phyloP scores from a whole-genome alignment of 2,329 filamentous ascomycete species.

The Amauroascus verrucosus region DNA sequence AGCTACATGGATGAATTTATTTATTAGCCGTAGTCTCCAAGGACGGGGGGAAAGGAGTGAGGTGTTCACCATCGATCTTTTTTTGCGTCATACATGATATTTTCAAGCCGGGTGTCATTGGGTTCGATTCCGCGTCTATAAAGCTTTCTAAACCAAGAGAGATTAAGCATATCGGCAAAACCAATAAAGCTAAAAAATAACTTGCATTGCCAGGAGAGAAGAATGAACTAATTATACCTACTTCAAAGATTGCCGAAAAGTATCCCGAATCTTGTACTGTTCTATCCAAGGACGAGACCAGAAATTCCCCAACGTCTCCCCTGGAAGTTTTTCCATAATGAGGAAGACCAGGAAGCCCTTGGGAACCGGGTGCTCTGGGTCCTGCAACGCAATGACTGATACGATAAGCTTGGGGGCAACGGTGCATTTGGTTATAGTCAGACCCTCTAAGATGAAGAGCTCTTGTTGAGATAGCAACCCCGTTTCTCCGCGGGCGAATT shows the following conservation, averaged over 20 bases:
- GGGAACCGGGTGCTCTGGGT: background rate
- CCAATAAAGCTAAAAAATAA: no score
- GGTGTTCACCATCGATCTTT: slow-evolving; percentile 4
- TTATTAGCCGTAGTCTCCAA: background rate
- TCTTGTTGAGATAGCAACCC: background rate
- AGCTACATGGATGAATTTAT: background rate
- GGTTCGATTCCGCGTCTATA: background rate
- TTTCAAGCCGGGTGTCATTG: background rate
- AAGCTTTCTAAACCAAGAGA: slow-evolving; percentile 1
- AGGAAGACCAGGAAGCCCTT: slow-evolving; percentile 9
- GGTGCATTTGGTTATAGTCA: background rate
- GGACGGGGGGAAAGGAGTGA: background rate
- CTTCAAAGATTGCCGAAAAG: slow-evolving; percentile 8
- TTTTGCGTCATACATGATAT: slow-evolving; percentile 8
- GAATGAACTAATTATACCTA: background rate
- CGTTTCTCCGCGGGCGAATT: background rate
- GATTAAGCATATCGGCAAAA: background rate
- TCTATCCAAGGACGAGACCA: background rate
- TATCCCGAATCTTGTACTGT: slow-evolving; percentile 7
- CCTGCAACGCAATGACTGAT: no score
- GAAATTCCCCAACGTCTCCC: slow-evolving; percentile 7
- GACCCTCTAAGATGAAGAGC: background rate
- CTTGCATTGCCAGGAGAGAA: background rate
- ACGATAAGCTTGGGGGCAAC: slow-evolving; percentile 4
- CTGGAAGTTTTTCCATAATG: slow-evolving; percentile 14